phyloP scores from a whole-genome alignment of 164 flowering plant species.

The Magnolia officinalis region DNA sequence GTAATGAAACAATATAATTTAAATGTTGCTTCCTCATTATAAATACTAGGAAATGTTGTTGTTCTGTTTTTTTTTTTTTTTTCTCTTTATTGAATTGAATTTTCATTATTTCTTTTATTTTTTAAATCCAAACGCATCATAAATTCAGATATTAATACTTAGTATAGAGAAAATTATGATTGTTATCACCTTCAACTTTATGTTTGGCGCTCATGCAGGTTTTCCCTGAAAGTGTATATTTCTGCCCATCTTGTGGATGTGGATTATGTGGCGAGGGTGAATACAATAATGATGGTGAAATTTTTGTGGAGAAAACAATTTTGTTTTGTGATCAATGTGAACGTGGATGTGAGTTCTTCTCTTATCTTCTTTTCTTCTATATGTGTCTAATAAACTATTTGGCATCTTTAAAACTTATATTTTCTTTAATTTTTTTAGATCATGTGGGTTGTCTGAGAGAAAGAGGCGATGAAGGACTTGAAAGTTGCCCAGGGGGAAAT shows the following conservation, averaged over 20 bases:
- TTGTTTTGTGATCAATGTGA: constrained; percentile 69
- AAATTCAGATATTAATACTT: too few relatives aligned
- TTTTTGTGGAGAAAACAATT: constrained; percentile 22
- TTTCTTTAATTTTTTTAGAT: constrained; percentile 36
- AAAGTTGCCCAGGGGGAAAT: constrained; percentile 22
- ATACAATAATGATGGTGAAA: constrained; percentile 17
- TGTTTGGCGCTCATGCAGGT: constrained; percentile 36
- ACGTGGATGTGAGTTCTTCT: constrained; percentile 53
- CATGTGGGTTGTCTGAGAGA: constrained; percentile 56
- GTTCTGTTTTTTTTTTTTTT: too few relatives aligned
- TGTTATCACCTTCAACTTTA: background rate
- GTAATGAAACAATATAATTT: too few relatives aligned
- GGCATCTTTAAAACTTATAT: background rate
- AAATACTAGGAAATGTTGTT: too few relatives aligned
- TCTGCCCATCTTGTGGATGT: constrained; percentile 84
- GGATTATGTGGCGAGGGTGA: constrained; percentile 48
- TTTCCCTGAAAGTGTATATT: constrained; percentile 82
- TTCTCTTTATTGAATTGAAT: too few relatives aligned
- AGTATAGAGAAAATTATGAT: background rate
- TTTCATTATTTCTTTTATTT: too few relatives aligned
- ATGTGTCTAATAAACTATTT: too few relatives aligned
- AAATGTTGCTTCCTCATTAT: too few relatives aligned
- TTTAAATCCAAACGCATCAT: too few relatives aligned
- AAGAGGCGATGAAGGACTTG: constrained; percentile 15
- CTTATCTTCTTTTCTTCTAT: background rate